Percentiles rank a stretch among this genome's conserved stretches.
Conservation (phyloP, 257 asterid species). For the Solanum pimpinellifolium region DNA sequence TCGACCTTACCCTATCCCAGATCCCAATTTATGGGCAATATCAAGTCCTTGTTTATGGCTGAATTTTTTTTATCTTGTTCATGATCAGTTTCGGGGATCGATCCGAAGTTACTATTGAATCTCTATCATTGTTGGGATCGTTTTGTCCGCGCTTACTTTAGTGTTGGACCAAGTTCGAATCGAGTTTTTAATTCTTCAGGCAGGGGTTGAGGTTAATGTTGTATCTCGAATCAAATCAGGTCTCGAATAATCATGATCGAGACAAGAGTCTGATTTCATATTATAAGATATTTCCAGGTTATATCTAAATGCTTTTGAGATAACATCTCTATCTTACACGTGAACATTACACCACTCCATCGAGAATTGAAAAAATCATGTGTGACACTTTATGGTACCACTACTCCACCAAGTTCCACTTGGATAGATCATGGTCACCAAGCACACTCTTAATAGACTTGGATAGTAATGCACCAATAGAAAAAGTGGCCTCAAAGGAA, state of each 20-base stretch:
- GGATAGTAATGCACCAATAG: neutral
- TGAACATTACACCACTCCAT: neutral
- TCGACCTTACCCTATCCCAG: neutral
- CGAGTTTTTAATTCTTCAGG: too few relatives aligned
- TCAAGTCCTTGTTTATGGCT: neutral
- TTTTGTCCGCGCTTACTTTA: neutral
- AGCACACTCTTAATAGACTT: neutral
- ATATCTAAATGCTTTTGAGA: too few relatives aligned
- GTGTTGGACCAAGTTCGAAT: neutral
- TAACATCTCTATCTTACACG: too few relatives aligned
- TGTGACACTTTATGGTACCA: neutral
- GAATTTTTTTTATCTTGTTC: neutral
- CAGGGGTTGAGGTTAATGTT: neutral
- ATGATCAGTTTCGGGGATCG: neutral
- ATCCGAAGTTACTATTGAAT: neutral
- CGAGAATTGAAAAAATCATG: neutral
- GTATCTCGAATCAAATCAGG: too few relatives aligned
- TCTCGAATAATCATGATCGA: too few relatives aligned
- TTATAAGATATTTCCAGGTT: too few relatives aligned
- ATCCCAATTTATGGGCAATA: neutral
- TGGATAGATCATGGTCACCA: neutral
- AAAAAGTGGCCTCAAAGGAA: neutral
- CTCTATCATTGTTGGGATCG: neutral
- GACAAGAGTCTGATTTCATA: neutral
- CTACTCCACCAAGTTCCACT: neutral